Evolutionary conservation across 805 yeast species (phyloP).

Genomic region (Suhomyces vadensis): DNA sequence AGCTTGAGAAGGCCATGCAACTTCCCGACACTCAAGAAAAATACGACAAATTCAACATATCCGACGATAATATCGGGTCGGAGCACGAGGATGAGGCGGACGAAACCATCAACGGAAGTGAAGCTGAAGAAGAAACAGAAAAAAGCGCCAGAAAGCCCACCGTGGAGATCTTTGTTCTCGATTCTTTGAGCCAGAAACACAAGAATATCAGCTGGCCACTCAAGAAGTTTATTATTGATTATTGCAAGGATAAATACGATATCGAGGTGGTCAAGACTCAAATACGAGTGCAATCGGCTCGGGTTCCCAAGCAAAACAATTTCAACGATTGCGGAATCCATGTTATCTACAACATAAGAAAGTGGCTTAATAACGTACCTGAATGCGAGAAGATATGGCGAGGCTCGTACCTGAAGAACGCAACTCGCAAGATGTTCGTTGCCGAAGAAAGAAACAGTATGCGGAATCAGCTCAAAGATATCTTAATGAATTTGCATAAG

Average conservation of each 20-base stretch:
- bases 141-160: constrained; percentile 5
- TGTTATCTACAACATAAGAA: constrained; percentile 70
- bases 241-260: constrained; percentile 64
- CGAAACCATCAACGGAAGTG: not conserved
- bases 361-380: constrained; percentile 52
- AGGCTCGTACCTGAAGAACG: constrained; percentile 15
- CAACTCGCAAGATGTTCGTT: constrained; percentile 21
- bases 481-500: constrained; percentile 24
- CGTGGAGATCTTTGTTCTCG: constrained; percentile 61
- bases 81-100: constrained; percentile 2
- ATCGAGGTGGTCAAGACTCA: constrained; percentile 46
- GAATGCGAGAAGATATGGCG: constrained; percentile 55
- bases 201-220: constrained; percentile 52
- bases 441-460: constrained; percentile 31
- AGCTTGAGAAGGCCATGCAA: constrained; percentile 7
- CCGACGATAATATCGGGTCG: constrained; percentile 5
- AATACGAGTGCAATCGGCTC: constrained; percentile 50
- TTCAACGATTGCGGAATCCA: constrained; percentile 95
- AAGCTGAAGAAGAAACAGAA: not conserved
- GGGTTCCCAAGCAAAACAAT: constrained; percentile 83
- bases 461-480: constrained; percentile 27
- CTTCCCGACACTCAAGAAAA: constrained; percentile 9
- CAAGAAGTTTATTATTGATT: constrained; percentile 59
- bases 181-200: constrained; percentile 70
- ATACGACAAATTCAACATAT: constrained; percentile 4